These are phyloP conservation scores for Boletellus emodensis DNA, from an alignment of 768 basidiomycete species.

Conservation along the genomic window DNA sequence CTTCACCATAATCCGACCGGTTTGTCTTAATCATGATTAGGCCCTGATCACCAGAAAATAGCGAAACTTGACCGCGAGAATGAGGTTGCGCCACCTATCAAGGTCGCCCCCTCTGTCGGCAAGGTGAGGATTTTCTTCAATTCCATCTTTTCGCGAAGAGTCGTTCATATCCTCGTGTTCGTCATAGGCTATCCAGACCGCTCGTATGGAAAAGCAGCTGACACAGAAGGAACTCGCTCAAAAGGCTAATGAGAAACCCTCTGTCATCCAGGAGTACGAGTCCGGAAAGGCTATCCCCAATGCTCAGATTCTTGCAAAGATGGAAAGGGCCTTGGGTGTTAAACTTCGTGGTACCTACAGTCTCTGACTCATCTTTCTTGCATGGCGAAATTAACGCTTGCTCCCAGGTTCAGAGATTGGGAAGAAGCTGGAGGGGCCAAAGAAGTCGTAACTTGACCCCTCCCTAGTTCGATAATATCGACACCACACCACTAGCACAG, in stretches of 20 bases:
- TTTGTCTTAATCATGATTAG: conserved; percentile 34
- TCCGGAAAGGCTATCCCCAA: conserved; percentile 84
- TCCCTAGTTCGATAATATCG: conserved; percentile 34
- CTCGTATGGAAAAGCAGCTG: conserved; percentile 70
- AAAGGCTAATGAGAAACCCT: conserved; percentile 92
- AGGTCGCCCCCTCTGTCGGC: conserved; percentile 68
- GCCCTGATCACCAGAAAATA: conserved; percentile 90
- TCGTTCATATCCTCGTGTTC: conserved; percentile 7
- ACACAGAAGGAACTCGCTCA: conserved; percentile 92
- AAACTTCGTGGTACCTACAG: conserved; percentile 75
- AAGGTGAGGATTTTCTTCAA: conserved; percentile 43
- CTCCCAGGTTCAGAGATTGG: conserved; percentile 71
- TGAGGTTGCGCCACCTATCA: conserved; percentile 89
- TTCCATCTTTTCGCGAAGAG: too few species aligned
- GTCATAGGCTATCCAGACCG: conserved; percentile 74
- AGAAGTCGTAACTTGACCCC: conserved; percentile 57
- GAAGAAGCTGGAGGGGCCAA: conserved; percentile 76
- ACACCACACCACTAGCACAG: conserved; percentile 20
- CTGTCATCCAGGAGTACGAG: conserved; percentile 86
- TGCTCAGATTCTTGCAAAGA: conserved; percentile 80
- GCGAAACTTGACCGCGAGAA: conserved; percentile 94
- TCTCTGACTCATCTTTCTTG: neutral
- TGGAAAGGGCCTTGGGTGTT: conserved; percentile 80
- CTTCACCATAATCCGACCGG: neutral
- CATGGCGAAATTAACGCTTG: conserved; percentile 2